Conservation (phyloP, 1,284 basidiomycete species). For the Cutaneotrichosporon mucoides region DNA sequence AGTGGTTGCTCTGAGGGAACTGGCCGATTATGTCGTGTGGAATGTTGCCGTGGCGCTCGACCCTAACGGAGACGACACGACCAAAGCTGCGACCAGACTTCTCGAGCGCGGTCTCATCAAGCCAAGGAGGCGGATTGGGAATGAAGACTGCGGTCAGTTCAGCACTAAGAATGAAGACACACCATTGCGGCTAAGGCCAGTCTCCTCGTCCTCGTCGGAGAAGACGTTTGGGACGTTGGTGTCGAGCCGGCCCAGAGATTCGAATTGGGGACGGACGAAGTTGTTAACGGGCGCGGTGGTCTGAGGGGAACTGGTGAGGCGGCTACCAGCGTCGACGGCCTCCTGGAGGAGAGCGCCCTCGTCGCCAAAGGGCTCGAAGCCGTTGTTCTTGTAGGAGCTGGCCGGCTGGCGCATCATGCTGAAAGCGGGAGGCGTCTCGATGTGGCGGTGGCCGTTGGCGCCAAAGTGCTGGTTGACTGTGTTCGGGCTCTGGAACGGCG, state of each 20-base stretch:
- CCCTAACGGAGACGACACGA: slow-evolving; percentile 28
- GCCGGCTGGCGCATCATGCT: no score
- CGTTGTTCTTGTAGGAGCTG: no score
- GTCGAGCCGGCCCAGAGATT: no score
- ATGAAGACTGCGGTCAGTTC: slow-evolving; percentile 27
- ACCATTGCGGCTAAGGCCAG: slow-evolving; percentile 32
- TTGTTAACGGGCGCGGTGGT: no score
- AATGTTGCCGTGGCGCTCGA: slow-evolving; percentile 7
- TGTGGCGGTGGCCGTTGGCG: no score
- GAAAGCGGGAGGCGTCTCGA: no score
- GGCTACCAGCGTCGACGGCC: no score
- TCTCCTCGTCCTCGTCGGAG: background rate
- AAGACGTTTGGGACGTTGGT: background rate
- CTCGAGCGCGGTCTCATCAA: slow-evolving; percentile 23
- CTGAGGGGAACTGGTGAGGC: no score
- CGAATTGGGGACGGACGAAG: no score
- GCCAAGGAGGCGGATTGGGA: slow-evolving; percentile 15
- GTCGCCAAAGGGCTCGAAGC: no score
- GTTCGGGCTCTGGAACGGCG: background rate
- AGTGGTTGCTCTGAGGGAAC: background rate
- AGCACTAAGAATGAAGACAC: slow-evolving; percentile 1
- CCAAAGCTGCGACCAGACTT: slow-evolving; percentile 27
- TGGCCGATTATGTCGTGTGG: background rate
- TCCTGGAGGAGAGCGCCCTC: no score
- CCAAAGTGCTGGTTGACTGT: no score